Base-by-base conservation (phyloP, 129 eudicot genomes). In the Deinandra increscens region DNA sequence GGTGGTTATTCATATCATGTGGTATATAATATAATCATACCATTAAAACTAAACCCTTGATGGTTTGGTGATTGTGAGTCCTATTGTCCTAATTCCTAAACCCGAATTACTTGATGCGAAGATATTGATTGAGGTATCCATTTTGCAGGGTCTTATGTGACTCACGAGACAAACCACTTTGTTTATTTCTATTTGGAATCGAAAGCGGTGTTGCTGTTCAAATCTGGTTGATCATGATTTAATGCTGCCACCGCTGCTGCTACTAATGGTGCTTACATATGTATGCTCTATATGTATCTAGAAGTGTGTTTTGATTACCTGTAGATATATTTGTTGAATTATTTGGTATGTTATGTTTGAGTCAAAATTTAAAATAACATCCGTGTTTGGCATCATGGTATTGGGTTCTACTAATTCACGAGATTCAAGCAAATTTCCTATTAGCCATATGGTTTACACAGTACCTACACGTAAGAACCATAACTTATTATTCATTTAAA, bases 161-260 rank as follows among this genome's bases (percentile, higher is more conserved):
- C 88, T 76, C 91, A 84, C 23, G 92, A 87, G 86, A 90, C 95
- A 11, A 84, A 84, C 71, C 91, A 90, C 81, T 90, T 90, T 75
- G 85, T 86, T 49, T 89, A 86, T 78, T 89, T 89, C 82, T 89
- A 89, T 71, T 64, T 89, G 96, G 96, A 86, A 38, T 72, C 91
- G 18, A 89, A 89, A 76, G 96, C 96, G 6, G 81, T 89, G 63
- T 82, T 86, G 78, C 81, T 89, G 64, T 89, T 89, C 88, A 89
- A 89, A 75, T 89, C 96, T 64, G 96, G 92, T 58, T 89, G 90
- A 89, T 79, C 66, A 60, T 15, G 64, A 12, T 18, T 15, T 18
- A 50, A 46, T 15, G 17, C 26, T 50, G 9, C 56, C 17, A 9
- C 19, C 9, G 15, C 60, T 20, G 60, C 60, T 12, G 13, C 37